Conservation (phyloP, 352 stramenopile genomes). For the Saprolegnia parasitica region DNA sequence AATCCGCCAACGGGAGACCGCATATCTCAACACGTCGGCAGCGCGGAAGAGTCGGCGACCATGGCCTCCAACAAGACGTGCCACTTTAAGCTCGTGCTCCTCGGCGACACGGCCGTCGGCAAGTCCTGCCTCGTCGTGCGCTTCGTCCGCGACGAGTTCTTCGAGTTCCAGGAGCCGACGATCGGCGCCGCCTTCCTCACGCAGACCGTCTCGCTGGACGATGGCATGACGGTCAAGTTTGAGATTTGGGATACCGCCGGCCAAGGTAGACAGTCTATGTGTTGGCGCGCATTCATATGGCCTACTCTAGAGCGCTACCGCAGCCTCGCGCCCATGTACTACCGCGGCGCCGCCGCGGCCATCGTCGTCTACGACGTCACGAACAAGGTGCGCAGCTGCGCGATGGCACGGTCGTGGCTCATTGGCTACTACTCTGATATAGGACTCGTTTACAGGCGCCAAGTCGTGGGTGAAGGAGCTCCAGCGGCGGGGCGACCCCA, state of each 20-base stretch:
- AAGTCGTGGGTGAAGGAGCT: constrained; percentile 99
- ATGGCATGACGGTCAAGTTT: constrained; percentile 98
- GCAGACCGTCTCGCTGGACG: constrained; percentile 97
- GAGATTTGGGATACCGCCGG: constrained; percentile 99
- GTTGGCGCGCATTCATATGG: constrained; percentile 3
- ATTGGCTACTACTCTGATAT: constrained; percentile 18
- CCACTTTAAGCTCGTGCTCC: constrained; percentile 99
- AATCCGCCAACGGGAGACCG: not conserved
- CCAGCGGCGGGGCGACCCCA: constrained; percentile 96
- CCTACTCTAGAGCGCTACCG: constrained; percentile 88
- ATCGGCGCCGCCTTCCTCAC: constrained; percentile 97
- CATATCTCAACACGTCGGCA: not conserved
- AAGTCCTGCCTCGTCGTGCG: constrained; percentile 99
- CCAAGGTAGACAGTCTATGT: constrained; percentile 60
- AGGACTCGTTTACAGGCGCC: constrained; percentile 96
- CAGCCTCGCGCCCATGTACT: constrained; percentile 98
- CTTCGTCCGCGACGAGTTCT: constrained; percentile 99
- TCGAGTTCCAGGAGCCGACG: constrained; percentile 98
- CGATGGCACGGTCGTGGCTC: constrained; percentile 10
- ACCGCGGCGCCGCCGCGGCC: constrained; percentile 91
- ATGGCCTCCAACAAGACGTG: constrained; percentile 83
- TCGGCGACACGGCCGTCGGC: constrained; percentile 98
- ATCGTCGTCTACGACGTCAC: constrained; percentile 98
- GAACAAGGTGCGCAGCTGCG: constrained; percentile 76
- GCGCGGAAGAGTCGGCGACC: constrained; percentile 11